Evolutionary conservation across 805 yeast genomes (phyloP).

Genomic region (Blastobotrys mokoenaii): DNA sequence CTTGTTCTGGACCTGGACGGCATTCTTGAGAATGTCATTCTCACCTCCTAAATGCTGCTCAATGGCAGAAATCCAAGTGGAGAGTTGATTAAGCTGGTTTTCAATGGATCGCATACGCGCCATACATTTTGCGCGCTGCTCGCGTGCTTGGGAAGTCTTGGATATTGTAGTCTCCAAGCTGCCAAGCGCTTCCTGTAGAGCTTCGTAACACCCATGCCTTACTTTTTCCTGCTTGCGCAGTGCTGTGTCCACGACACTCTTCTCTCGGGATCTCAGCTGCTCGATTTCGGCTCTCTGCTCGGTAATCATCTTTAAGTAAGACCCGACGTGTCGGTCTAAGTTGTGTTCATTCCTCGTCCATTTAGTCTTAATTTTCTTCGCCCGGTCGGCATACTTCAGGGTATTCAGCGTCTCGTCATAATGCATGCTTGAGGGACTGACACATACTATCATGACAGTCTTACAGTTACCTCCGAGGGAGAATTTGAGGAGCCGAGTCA

Average conservation of each 20-base stretch:
- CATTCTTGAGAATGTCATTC: background rate
- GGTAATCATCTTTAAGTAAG: slow-evolving; percentile 74
- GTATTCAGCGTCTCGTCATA: slow-evolving; percentile 92
- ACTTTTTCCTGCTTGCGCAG: slow-evolving; percentile 8
- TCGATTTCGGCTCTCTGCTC: slow-evolving; percentile 71
- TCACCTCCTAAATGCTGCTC: background rate
- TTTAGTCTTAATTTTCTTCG: slow-evolving; percentile 83
- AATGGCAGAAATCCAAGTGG: slow-evolving; percentile 4
- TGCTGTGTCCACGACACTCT: slow-evolving; percentile 11
- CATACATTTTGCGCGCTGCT: slow-evolving; percentile 5
- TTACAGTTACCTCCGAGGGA: slow-evolving; percentile 92
- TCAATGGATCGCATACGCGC: slow-evolving; percentile 6
- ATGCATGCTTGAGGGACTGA: slow-evolving; percentile 78
- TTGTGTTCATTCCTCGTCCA: slow-evolving; percentile 64
- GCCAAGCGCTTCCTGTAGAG: slow-evolving; percentile 14
- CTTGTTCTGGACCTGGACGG: background rate
- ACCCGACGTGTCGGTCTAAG: slow-evolving; percentile 74
- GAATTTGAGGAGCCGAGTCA: slow-evolving; percentile 78
- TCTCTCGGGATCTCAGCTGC: slow-evolving; percentile 44
- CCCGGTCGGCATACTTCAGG: slow-evolving; percentile 82
- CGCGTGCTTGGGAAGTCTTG: slow-evolving; percentile 6
- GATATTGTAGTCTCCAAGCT: slow-evolving; percentile 8
- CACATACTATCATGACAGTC: slow-evolving; percentile 93
- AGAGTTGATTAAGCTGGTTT: slow-evolving; percentile 5
- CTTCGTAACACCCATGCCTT: slow-evolving; percentile 7